A percentile compares a stretch with the other conserved stretches of the same genome.
Conservation (phyloP, 345 rosid species). For the Physaria fendleri region DNA sequence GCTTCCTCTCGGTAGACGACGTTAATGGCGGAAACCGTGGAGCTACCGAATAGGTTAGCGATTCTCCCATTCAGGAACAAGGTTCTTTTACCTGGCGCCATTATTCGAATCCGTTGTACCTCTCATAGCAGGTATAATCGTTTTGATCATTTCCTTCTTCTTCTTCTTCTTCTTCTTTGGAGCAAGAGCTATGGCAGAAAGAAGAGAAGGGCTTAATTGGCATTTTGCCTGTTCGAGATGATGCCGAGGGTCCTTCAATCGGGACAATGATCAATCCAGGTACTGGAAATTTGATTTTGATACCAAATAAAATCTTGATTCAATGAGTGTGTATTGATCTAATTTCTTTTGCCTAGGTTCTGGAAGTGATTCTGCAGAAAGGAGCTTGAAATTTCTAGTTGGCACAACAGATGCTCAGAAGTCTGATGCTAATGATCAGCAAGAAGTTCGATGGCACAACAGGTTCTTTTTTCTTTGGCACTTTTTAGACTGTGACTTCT, state of each 20-base stretch:
- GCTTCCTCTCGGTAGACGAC: slow-evolving; percentile 2
- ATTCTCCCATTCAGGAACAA: slow-evolving; percentile 96
- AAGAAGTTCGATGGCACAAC: slow-evolving; percentile 83
- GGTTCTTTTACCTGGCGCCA: slow-evolving; percentile 96
- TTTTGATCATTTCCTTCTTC: neutral
- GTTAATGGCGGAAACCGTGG: slow-evolving; percentile 86
- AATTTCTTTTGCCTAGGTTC: slow-evolving; percentile 33
- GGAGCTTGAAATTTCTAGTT: slow-evolving; percentile 48
- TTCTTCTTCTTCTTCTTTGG: slow-evolving; percentile 32
- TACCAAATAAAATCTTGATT: neutral
- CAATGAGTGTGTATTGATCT: neutral
- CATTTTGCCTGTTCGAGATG: slow-evolving; percentile 86
- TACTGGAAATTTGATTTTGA: slow-evolving; percentile 9
- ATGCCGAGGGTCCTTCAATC: slow-evolving; percentile 50
- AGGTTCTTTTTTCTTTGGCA: slow-evolving; percentile 40
- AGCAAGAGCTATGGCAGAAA: slow-evolving; percentile 98
- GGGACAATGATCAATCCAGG: slow-evolving; percentile 56
- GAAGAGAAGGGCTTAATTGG: slow-evolving; percentile 96
- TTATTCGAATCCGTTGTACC: slow-evolving; percentile 98
- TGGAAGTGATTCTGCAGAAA: slow-evolving; percentile 65
- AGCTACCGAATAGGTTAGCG: slow-evolving; percentile 82
- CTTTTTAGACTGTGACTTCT: neutral
- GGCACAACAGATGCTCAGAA: slow-evolving; percentile 64
- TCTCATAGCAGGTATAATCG: slow-evolving; percentile 72
- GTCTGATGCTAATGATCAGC: slow-evolving; percentile 72